A percentile compares a stretch with the other conserved stretches of the same genome.
Evolutionary conservation across 768 basidiomycete species (phyloP).

Genomic region (Lactifluus subvellereus): DNA sequence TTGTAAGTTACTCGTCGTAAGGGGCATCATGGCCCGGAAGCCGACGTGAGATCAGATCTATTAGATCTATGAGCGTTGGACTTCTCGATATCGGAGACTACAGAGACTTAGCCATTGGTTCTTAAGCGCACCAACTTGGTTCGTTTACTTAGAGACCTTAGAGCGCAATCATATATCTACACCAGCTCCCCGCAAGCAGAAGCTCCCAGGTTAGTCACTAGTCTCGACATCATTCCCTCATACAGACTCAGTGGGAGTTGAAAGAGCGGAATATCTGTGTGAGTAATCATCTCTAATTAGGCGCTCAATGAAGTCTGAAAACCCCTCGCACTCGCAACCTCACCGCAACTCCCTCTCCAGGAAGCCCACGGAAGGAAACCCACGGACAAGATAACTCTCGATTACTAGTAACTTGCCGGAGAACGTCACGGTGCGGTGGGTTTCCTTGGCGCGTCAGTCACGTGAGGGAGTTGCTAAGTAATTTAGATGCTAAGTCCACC

Average conservation of each 20-base stretch:
- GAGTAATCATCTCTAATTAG: background rate
- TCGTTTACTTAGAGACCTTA: background rate
- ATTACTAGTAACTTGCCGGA: too few species aligned
- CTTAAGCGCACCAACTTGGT: background rate
- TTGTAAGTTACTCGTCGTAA: background rate
- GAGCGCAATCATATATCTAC: background rate
- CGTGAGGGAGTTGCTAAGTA: background rate
- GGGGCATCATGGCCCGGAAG: background rate
- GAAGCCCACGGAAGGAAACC: too few species aligned
- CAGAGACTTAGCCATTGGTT: background rate
- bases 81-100: background rate
- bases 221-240: background rate
- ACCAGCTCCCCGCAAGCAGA: too few species aligned
- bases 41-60: background rate
- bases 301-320: background rate
- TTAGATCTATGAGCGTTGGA: background rate
- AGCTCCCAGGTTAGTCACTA: background rate
- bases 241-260: too few species aligned
- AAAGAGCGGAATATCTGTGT: background rate
- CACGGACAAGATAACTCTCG: too few species aligned
- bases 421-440: too few species aligned
- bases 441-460: background rate
- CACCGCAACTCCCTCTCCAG: background rate
- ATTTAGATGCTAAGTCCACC: background rate
- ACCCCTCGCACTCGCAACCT: too few species aligned